A percentile compares a stretch with the other conserved stretches of the same genome.
phyloP scores from a whole-genome alignment of 2,329 filamentous ascomycete species.

The Xylariaceae sp. region DNA sequence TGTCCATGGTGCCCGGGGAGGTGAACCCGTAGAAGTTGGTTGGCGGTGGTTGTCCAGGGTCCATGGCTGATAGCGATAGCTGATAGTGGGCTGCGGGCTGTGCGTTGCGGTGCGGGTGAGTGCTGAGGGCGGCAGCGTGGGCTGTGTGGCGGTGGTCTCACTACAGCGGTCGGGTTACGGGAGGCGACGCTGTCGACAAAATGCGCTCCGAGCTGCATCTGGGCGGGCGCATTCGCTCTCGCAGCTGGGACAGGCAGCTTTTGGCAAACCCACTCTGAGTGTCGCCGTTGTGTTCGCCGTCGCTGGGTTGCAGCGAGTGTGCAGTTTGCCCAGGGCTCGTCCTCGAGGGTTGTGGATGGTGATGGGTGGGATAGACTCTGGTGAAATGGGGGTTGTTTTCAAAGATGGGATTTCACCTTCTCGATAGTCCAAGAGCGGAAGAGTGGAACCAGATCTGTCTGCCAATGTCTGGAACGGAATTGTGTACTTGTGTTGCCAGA shows the following conservation, averaged over 20 bases:
- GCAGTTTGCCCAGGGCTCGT: neutral
- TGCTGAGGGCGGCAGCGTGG: neutral
- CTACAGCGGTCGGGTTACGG: neutral
- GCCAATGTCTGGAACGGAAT: too few species aligned
- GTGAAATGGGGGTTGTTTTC: constrained; percentile 13
- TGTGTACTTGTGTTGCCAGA: too few species aligned
- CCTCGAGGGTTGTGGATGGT: neutral
- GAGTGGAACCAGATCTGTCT: constrained; percentile 4
- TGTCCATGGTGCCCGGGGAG: constrained; percentile 27
- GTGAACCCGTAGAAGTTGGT: constrained; percentile 37
- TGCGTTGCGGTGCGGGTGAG: constrained; percentile 1
- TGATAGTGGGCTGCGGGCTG: constrained; percentile 14
- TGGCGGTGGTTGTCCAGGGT: constrained; percentile 32
- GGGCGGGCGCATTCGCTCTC: constrained; percentile 17
- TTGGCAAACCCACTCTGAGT: too few species aligned
- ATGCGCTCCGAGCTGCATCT: constrained; percentile 14
- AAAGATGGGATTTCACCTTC: constrained; percentile 23
- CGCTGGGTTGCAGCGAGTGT: constrained; percentile 2
- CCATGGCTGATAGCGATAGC: constrained; percentile 23
- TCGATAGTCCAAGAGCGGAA: constrained; percentile 20
- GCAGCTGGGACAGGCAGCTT: too few species aligned
- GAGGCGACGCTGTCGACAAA: constrained; percentile 6
- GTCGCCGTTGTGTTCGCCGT: neutral
- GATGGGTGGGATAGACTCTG: neutral
- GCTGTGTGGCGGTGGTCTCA: constrained; percentile 1